Evolutionary conservation across 805 yeast species (phyloP).

Genomic region (Metschnikowia lunata): DNA sequence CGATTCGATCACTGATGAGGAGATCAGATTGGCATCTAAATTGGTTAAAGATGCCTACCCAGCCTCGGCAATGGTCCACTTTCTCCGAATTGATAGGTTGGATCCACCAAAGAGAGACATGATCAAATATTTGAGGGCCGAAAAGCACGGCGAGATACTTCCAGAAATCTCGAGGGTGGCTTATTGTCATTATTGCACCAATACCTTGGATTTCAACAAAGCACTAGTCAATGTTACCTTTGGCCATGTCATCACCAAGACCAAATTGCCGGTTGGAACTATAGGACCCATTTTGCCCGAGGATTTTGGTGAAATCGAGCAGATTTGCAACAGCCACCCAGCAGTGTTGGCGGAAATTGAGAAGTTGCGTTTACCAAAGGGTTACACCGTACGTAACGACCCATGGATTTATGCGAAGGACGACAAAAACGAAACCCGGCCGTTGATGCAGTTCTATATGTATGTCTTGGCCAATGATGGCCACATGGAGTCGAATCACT

Average conservation of each 20-base stretch:
- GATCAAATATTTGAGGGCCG: conserved; percentile 63
- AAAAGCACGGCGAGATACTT: conserved; percentile 43
- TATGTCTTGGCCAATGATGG: conserved; percentile 60
- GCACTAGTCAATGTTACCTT: conserved; percentile 64
- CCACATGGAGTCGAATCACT: conserved; percentile 70
- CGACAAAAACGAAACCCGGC: conserved; percentile 53
- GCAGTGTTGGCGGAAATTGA: conserved; percentile 57
- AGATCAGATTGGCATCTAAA: conserved; percentile 53
- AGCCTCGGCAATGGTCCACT: conserved; percentile 52
- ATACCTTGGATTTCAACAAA: conserved; percentile 55
- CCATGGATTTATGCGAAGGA: conserved; percentile 89
- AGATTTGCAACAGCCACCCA: conserved; percentile 49
- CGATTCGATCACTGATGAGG: conserved; percentile 55
- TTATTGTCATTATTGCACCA: conserved; percentile 61
- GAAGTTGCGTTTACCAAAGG: conserved; percentile 59
- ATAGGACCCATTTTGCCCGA: conserved; percentile 72
- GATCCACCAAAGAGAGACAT: conserved; percentile 80
- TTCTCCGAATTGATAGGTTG: conserved; percentile 59
- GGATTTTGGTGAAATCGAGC: conserved; percentile 54
- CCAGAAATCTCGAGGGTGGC: conserved; percentile 67
- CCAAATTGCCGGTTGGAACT: conserved; percentile 53
- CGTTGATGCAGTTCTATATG: conserved; percentile 71
- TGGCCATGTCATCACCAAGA: conserved; percentile 57
- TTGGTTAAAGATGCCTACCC: conserved; percentile 56
- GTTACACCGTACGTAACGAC: conserved; percentile 54